These are phyloP conservation scores for Penicillium glabrum DNA, from an alignment of 2,329 filamentous ascomycete genomes.

Conservation along the genomic window DNA sequence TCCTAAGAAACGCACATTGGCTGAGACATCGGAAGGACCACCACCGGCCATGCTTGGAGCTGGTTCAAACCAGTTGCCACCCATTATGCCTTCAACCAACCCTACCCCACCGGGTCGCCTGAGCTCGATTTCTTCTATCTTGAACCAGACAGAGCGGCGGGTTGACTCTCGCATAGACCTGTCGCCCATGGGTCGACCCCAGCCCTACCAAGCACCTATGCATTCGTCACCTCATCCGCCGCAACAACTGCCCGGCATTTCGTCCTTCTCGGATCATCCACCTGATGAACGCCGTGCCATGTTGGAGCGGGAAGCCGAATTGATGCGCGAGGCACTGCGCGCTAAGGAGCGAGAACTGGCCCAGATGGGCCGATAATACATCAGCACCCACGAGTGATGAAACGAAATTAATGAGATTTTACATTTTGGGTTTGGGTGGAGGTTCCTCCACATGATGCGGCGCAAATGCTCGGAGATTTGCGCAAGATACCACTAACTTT, in stretches of 20 bases:
- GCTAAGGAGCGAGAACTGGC: constrained; percentile 74
- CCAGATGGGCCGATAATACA: constrained; percentile 40
- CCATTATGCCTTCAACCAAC: constrained; percentile 38
- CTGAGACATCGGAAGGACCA: constrained; percentile 32
- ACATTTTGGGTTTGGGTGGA: constrained; percentile 10
- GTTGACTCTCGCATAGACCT: constrained; percentile 45
- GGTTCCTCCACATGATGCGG: constrained; percentile 11
- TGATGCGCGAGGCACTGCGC: constrained; percentile 70
- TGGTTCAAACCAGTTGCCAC: constrained; percentile 39
- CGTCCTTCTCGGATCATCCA: constrained; percentile 49
- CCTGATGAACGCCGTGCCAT: constrained; percentile 65
- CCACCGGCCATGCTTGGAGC: constrained; percentile 33
- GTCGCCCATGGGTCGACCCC: constrained; percentile 34
- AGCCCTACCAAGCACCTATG: constrained; percentile 29
- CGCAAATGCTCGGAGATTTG: constrained; percentile 20
- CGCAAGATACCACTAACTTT: constrained; percentile 25
- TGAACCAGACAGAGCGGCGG: constrained; percentile 56
- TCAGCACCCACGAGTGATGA: constrained; percentile 7
- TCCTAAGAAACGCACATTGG: constrained; percentile 38
- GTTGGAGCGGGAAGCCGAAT: constrained; percentile 70
- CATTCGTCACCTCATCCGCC: constrained; percentile 16
- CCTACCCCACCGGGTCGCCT: constrained; percentile 57
- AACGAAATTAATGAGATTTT: constrained; percentile 23
- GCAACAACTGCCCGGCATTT: constrained; percentile 34
- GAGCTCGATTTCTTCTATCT: constrained; percentile 73